Evolutionary conservation across 2,329 filamentous ascomycete genomes (phyloP).

Genomic region (Paracorniculantispora psalliotae): DNA sequence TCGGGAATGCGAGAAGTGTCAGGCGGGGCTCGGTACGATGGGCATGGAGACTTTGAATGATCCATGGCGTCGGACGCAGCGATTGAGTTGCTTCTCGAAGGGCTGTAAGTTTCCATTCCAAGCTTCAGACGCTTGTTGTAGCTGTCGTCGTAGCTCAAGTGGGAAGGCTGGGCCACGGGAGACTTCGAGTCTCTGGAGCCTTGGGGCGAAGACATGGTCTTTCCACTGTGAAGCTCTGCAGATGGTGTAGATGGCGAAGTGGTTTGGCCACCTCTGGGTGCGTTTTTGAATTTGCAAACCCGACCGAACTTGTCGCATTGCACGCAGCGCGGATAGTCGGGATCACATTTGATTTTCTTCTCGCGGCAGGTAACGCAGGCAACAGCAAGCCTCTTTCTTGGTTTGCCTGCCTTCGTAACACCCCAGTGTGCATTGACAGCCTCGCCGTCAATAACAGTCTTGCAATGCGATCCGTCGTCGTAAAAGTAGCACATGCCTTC

Average conservation of each 20-base stretch:
- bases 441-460: slow-evolving; percentile 79
- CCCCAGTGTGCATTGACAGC: slow-evolving; percentile 89
- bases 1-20: slow-evolving; percentile 47
- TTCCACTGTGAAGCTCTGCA: slow-evolving; percentile 46
- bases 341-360: slow-evolving; percentile 97
- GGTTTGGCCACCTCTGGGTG: slow-evolving; percentile 59
- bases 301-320: slow-evolving; percentile 91
- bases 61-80: slow-evolving; percentile 31
- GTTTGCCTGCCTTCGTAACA: slow-evolving; percentile 89
- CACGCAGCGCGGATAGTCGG: slow-evolving; percentile 78
- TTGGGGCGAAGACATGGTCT: slow-evolving; percentile 22
- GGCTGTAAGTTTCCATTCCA: slow-evolving; percentile 42
- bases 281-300: slow-evolving; percentile 78
- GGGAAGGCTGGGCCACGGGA: neutral
- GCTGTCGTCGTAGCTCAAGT: neutral
- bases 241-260: slow-evolving; percentile 50
- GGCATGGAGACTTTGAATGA: slow-evolving; percentile 29
- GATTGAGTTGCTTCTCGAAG: slow-evolving; percentile 27
- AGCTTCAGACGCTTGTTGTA: slow-evolving; percentile 44
- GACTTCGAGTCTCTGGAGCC: slow-evolving; percentile 30
- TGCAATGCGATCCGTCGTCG: slow-evolving; percentile 78
- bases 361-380: slow-evolving; percentile 91
- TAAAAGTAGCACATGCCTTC: slow-evolving; percentile 83
- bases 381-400: slow-evolving; percentile 82
- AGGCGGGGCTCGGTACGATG: slow-evolving; percentile 31